phyloP scores from a whole-genome alignment of 805 yeast genomes.

The Metschnikowia orientalis region DNA sequence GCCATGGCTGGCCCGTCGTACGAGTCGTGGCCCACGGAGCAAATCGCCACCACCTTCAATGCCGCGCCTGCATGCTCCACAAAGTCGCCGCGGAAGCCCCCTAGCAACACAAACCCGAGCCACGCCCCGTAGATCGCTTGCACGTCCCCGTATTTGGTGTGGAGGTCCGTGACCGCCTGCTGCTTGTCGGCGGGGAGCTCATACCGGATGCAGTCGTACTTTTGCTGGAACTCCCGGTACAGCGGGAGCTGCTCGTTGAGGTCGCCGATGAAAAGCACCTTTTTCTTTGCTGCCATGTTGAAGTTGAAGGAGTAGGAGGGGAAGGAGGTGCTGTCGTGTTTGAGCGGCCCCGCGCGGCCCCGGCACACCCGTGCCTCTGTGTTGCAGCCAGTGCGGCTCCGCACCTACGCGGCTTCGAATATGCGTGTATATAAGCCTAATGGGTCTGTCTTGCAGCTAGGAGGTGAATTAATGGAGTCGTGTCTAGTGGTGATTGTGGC shows the following conservation, averaged over 20 bases:
- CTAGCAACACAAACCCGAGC: constrained; percentile 49
- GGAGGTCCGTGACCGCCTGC: constrained; percentile 38
- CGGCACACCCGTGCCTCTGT: too few species aligned
- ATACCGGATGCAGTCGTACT: constrained; percentile 39
- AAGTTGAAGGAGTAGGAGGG: too few species aligned
- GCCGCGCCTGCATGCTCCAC: constrained; percentile 41
- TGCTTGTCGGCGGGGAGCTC: constrained; percentile 37
- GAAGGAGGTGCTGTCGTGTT: too few species aligned
- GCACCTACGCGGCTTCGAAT: constrained; percentile 8
- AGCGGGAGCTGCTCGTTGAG: constrained; percentile 44
- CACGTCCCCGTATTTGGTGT: constrained; percentile 38
- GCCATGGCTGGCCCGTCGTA: constrained; percentile 42
- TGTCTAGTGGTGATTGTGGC: constrained; percentile 49
- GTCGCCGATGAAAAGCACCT: constrained; percentile 49
- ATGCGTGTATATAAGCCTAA: constrained; percentile 9
- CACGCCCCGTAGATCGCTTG: constrained; percentile 58
- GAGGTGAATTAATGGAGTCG: constrained; percentile 1
- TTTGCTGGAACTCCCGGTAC: constrained; percentile 36
- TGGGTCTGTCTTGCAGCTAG: constrained; percentile 6
- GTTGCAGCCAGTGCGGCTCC: too few species aligned
- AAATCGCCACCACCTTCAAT: constrained; percentile 46
- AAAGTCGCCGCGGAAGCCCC: constrained; percentile 46
- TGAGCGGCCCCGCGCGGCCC: too few species aligned
- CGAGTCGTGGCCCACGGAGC: constrained; percentile 57
- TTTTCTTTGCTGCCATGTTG: too few species aligned